These are phyloP conservation scores for Arctostaphylos glauca DNA, from an alignment of 148 eudicot species.

Conservation along the genomic window DNA sequence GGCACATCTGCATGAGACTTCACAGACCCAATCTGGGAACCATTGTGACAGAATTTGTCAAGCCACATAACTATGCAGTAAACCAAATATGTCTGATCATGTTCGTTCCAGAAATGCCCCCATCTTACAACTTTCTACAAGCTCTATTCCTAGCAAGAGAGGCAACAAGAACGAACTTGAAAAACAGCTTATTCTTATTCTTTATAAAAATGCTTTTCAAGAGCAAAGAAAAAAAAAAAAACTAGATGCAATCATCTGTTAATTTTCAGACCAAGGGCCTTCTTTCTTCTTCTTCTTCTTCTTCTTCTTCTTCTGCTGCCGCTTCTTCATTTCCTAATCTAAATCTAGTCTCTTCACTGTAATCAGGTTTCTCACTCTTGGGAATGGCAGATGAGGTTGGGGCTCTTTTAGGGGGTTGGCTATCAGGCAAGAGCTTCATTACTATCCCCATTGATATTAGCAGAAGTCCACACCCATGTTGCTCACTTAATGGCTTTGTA, in stretches of 20 bases:
- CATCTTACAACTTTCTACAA: background rate
- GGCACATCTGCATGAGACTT: background rate
- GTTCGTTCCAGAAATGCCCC: background rate
- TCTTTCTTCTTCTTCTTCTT: slow-evolving; percentile 38
- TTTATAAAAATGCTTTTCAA: background rate
- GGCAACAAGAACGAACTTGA: background rate
- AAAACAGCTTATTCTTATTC: background rate
- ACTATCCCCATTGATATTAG: slow-evolving; percentile 79
- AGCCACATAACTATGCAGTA: background rate
- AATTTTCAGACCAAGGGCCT: slow-evolving; percentile 40
- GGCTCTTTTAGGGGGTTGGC: slow-evolving; percentile 29
- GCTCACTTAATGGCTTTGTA: slow-evolving; percentile 85
- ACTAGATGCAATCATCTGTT: background rate
- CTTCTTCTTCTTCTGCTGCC: slow-evolving; percentile 19
- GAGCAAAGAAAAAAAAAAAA: background rate
- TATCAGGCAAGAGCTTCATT: slow-evolving; percentile 77
- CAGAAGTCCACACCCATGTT: slow-evolving; percentile 73
- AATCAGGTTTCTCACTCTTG: slow-evolving; percentile 16
- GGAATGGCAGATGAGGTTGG: slow-evolving; percentile 14
- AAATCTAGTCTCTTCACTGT: slow-evolving; percentile 24
- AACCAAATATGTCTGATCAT: background rate
- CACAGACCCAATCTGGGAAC: background rate
- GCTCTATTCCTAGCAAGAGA: background rate
- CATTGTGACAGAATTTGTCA: background rate
- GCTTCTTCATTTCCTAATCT: slow-evolving; percentile 27